Base-by-base conservation (phyloP, 2,329 filamentous ascomycete species). In the Cylindrodendrum hubeiense region DNA sequence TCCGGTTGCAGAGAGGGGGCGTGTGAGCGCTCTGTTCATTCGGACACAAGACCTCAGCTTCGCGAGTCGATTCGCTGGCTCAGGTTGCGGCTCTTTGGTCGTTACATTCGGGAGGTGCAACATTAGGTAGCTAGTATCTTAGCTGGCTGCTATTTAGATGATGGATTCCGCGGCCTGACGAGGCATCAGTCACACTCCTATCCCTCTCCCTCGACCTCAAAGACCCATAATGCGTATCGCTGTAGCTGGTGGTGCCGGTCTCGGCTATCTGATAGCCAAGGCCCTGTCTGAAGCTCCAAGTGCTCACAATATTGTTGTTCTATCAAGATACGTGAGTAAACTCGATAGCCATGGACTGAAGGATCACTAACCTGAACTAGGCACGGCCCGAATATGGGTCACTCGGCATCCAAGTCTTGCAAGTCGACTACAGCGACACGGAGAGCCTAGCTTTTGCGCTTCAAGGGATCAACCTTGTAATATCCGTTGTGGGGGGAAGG, bases 401-500 rank as follows among this genome's bases (percentile, higher is more conserved):
- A 13, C 82, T 85, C 63, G 87, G 85, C 49, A 90, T 91, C 70
- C 91, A 93, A 77, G 88, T 93, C 50, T 83, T 89, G 60, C 82
- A 88, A 43, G 90, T 93, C n/a, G 84, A 93, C 80, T 94, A 93
- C 76, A 79, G 83, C 67, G 82, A 89, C 66, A 77, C 84, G 33
- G 81, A 85, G 1, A 85, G 85, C 44, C 84, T 95, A 26, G 83
- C 83, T 15, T 93, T 89, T 75, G 86, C 87, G 9, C 85, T 95
- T n/a, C 86, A 86, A 62, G 92, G 92, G 10, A 86, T 93, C 44
- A 90, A 94, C 77, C 86, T 93, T 12, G 87, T 94, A 71, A 91
- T 94, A 60, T 94, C 91, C 1, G 94, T 91, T 1, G 88, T 94
- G 52, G 87, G 86, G 2, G 91, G 90, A 4, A 80, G 79, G 19